These are phyloP conservation scores for Musa itinerans DNA, from an alignment of 176 grass and related monocot species.

Conservation along the genomic window DNA sequence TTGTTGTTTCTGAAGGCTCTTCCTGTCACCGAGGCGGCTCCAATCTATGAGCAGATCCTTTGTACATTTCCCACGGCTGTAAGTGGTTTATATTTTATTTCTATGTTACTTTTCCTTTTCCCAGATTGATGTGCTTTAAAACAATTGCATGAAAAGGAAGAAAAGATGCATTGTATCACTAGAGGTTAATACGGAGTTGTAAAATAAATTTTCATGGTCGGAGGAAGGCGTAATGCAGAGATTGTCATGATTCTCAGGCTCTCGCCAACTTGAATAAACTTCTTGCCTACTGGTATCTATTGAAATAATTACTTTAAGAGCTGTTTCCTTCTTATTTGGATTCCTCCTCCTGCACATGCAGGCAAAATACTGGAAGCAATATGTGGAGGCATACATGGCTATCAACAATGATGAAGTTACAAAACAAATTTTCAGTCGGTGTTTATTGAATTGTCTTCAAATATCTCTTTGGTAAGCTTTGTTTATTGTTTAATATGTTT, in stretches of 20 bases:
- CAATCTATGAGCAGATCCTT: slow-evolving; percentile 52
- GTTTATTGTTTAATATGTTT: not conserved
- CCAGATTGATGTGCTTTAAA: not conserved
- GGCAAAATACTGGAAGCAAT: slow-evolving; percentile 97
- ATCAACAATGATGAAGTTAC: slow-evolving; percentile 58
- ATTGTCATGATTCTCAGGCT: too few relatives aligned
- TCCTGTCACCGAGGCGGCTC: slow-evolving; percentile 47
- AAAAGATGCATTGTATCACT: too few relatives aligned
- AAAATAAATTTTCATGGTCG: too few relatives aligned
- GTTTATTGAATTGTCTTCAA: slow-evolving; percentile 77
- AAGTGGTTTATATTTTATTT: slow-evolving; percentile 4
- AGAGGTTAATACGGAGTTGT: too few relatives aligned
- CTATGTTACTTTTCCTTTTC: not conserved
- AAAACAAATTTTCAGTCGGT: slow-evolving; percentile 95
- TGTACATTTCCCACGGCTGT: slow-evolving; percentile 69
- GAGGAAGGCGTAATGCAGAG: too few relatives aligned
- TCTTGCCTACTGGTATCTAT: not conserved
- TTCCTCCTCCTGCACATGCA: slow-evolving; percentile 17
- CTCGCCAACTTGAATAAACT: too few relatives aligned
- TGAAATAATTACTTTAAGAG: not conserved
- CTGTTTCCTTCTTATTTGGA: not conserved
- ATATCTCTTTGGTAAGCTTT: slow-evolving; percentile 64
- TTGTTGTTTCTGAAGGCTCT: slow-evolving; percentile 41
- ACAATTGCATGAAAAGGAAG: not conserved
- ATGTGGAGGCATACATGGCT: slow-evolving; percentile 80